phyloP scores from a whole-genome alignment of 2,329 filamentous ascomycete genomes.

The Aspergillus sp. region DNA sequence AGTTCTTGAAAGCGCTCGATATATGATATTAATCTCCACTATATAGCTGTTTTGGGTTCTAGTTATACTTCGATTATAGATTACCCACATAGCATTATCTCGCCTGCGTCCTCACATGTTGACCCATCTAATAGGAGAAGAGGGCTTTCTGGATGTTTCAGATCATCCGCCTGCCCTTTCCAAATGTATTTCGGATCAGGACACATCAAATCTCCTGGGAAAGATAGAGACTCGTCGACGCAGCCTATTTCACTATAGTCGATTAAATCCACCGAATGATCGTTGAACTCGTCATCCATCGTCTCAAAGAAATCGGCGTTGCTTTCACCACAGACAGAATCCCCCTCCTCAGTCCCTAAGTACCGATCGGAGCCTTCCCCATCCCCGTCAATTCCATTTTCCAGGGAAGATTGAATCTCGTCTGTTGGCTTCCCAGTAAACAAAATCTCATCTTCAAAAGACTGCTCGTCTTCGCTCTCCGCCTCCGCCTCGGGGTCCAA shows the following conservation, averaged over 20 bases:
- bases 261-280: not conserved
- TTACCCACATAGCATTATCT: not conserved
- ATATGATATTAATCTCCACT: not conserved
- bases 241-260: not conserved
- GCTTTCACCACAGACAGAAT: not conserved
- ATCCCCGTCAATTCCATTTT: not conserved
- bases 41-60: not conserved
- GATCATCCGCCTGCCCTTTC: not conserved
- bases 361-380: constrained; percentile 2
- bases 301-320: constrained; percentile 5
- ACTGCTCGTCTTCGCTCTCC: not conserved
- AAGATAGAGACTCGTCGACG: not conserved
- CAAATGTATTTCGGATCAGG: not conserved
- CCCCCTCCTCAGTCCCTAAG: constrained; percentile 4
- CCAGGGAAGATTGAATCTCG: not conserved
- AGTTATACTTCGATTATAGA: not conserved
- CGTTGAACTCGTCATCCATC: not conserved
- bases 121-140: not conserved
- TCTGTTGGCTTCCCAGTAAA: constrained; percentile 3
- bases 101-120: not conserved
- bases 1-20: not conserved
- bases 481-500: not conserved
- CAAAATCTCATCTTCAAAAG: not conserved
- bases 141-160: not conserved
- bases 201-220: not conserved